These are phyloP conservation scores for Pyrenochaeta sp. DNA, from an alignment of 2,329 filamentous ascomycete genomes.

Conservation along the genomic window DNA sequence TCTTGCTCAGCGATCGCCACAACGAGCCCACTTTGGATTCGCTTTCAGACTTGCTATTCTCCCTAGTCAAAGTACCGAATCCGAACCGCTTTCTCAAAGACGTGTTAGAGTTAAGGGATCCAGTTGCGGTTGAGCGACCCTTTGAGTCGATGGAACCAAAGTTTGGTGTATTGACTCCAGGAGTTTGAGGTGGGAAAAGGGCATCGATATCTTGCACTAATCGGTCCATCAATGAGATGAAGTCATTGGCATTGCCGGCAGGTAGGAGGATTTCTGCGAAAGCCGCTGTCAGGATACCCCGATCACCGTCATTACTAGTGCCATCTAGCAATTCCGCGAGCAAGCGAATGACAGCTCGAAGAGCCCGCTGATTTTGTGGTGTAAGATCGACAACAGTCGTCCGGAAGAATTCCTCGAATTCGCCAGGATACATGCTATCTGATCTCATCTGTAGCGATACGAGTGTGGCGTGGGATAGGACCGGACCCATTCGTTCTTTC, in stretches of 20 bases:
- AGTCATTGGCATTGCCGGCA: slow-evolving; percentile 78
- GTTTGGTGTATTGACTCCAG: slow-evolving; percentile 53
- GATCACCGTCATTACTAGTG: slow-evolving; percentile 88
- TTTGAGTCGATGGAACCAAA: slow-evolving; percentile 67
- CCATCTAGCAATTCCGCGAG: slow-evolving; percentile 87
- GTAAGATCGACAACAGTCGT: slow-evolving; percentile 60
- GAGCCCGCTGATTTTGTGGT: slow-evolving; percentile 73
- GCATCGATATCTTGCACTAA: slow-evolving; percentile 88
- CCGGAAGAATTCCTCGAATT: slow-evolving; percentile 70
- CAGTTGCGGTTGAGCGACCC: slow-evolving; percentile 68
- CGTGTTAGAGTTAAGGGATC: slow-evolving; percentile 85
- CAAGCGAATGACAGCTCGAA: slow-evolving; percentile 83
- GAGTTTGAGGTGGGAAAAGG: slow-evolving; percentile 75
- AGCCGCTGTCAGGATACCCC: slow-evolving; percentile 84
- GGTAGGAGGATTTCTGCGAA: slow-evolving; percentile 87
- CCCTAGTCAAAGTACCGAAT: slow-evolving; percentile 75
- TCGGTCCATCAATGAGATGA: slow-evolving; percentile 87
- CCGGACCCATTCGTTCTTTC: slow-evolving; percentile 85
- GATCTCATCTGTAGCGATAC: slow-evolving; percentile 74
- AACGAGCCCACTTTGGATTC: slow-evolving; percentile 77
- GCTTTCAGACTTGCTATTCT: slow-evolving; percentile 77
- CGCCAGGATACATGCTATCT: slow-evolving; percentile 71
- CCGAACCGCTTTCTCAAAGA: slow-evolving; percentile 86
- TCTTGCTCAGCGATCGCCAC: slow-evolving; percentile 90
- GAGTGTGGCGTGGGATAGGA: slow-evolving; percentile 76